Conservation (phyloP, 1,284 basidiomycete species). For the Cystobasidium pallidum region DNA sequence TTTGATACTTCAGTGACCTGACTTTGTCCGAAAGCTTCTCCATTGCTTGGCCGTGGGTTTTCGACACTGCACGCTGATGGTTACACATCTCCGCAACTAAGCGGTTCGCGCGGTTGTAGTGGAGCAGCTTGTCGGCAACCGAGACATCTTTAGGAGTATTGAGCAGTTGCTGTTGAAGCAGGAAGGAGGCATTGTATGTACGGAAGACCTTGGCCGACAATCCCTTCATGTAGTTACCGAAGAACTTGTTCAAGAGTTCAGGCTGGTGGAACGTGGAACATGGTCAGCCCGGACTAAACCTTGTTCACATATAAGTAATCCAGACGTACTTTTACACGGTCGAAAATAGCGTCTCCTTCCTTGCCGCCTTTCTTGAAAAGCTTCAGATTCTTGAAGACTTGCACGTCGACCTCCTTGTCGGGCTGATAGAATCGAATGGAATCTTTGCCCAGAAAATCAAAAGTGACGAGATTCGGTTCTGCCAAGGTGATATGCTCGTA, state of each 20-base stretch:
- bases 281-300: background rate
- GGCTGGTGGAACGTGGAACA: slow-evolving; percentile 64
- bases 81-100: slow-evolving; percentile 95
- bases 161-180: slow-evolving; percentile 83
- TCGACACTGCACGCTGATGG: slow-evolving; percentile 90
- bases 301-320: background rate
- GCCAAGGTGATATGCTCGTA: slow-evolving; percentile 92
- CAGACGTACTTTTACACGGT: slow-evolving; percentile 63
- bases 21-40: slow-evolving; percentile 80
- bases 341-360: slow-evolving; percentile 86
- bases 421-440: slow-evolving; percentile 94
- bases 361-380: slow-evolving; percentile 89
- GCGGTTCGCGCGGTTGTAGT: slow-evolving; percentile 93
- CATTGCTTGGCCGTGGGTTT: slow-evolving; percentile 88
- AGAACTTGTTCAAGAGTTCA: slow-evolving; percentile 79
- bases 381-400: slow-evolving; percentile 87
- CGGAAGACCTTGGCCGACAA: slow-evolving; percentile 97
- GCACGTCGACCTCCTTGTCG: slow-evolving; percentile 74
- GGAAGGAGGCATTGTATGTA: slow-evolving; percentile 96
- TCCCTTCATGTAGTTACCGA: slow-evolving; percentile 89
- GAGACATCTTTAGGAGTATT: slow-evolving; percentile 72
- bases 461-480: slow-evolving; percentile 77
- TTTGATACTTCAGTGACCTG: slow-evolving; percentile 84
- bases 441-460: slow-evolving; percentile 97
- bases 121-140: slow-evolving; percentile 87